Conservation (phyloP, 352 stramenopile species). For the Aphanomyces cochlioides region DNA sequence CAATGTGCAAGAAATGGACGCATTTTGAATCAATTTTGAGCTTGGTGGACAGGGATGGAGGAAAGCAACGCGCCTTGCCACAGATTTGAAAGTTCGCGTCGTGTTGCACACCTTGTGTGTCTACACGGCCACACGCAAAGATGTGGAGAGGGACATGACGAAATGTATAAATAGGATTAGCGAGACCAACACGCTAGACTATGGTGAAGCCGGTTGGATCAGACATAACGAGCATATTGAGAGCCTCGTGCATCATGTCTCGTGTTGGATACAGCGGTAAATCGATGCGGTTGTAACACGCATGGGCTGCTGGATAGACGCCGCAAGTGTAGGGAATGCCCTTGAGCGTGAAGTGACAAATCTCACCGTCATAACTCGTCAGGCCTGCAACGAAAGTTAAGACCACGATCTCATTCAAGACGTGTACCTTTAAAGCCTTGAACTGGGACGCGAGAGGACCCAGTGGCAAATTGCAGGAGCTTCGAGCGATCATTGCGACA, state of each 20-base stretch:
- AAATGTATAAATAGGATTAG: too few relatives aligned
- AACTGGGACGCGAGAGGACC: conserved; percentile 79
- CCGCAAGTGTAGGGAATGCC: conserved; percentile 54
- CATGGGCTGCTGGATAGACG: conserved; percentile 73
- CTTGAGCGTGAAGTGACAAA: conserved; percentile 67
- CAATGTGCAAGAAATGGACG: too few relatives aligned
- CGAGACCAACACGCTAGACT: not conserved
- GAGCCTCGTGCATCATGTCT: conserved; percentile 90
- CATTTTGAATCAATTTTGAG: too few relatives aligned
- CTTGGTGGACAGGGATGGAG: too few relatives aligned
- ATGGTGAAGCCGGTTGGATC: conserved; percentile 93
- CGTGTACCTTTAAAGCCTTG: conserved; percentile 63
- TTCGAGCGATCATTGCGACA: conserved; percentile 70
- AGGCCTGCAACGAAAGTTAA: conserved; percentile 32
- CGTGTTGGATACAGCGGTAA: conserved; percentile 78
- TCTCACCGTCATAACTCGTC: conserved; percentile 79
- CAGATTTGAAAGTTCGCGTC: too few relatives aligned
- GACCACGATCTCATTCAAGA: not conserved
- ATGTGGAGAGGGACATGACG: too few relatives aligned
- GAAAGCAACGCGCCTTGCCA: too few relatives aligned
- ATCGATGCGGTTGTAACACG: conserved; percentile 82
- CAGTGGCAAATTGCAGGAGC: conserved; percentile 84
- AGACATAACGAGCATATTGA: conserved; percentile 95
- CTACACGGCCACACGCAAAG: too few relatives aligned
- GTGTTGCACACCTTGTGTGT: too few relatives aligned